Evolutionary conservation across 495 filamentous ascomycete species (phyloP), one percentile per base, ranked within the genome.

Genomic region (Talaromyces liani): DNA sequence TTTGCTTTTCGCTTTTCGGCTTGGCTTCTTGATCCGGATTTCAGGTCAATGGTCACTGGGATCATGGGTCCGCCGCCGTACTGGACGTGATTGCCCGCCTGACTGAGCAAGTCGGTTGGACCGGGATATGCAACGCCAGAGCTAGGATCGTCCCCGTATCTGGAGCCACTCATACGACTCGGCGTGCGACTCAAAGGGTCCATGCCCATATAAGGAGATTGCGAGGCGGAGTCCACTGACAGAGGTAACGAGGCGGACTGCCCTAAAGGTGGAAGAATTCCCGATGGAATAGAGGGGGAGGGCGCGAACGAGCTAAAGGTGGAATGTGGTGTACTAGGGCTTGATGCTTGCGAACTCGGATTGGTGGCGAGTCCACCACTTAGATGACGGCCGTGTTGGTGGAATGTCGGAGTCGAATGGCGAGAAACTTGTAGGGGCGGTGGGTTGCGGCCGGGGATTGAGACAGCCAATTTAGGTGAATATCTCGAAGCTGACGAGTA

Each of bases 1-100:
- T 98, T 98, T 47, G 92, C 88, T 76, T 91, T 91, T 58, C 91
- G 82, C 75, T 97, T 98, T 77, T 96, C 91, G 65, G 95, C 91
- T 67, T 91, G 89, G 66, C 87, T 87, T 65, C 88, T 91, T 63
- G 90, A 96, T 22, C 87, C 93, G 65, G 88, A 87, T 65, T 92
- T 91, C 66, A 90, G 82, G 69, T 95, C 85, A 33, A 79, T 49
- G 12, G 74, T 79, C 63, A 91, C 85, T 61, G 86, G 85, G 62
- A 93, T 88, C 72, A 83, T 74, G 71, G 72, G 66, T 83, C 84
- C 39, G 36, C 6, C 82, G 14, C 27, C 16, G 16, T 33, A 58
- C 27, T 33, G 31, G 25, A 25, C 53, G 14, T 25, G 22, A 29
- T 25, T 56, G 22, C 22, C 22, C 6, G 22, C 69, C 65, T 71